Evolutionary conservation across 2,329 filamentous ascomycete genomes (phyloP).

Genomic region (Alternaria atra): DNA sequence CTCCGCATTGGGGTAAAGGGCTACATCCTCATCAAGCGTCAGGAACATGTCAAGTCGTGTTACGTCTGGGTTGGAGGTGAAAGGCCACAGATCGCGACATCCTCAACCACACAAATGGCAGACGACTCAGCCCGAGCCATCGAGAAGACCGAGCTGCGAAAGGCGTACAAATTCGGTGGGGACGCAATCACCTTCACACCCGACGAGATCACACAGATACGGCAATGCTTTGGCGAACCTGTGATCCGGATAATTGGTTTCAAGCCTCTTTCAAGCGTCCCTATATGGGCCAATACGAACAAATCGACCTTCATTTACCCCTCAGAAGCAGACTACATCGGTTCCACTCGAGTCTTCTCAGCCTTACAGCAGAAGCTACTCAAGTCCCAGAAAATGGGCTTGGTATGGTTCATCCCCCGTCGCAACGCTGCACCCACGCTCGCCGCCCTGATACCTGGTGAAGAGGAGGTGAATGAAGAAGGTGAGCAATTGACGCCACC

Average conservation of each 20-base stretch:
- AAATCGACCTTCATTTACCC: conserved; percentile 94
- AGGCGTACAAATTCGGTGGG: conserved; percentile 95
- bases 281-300: conserved; percentile 84
- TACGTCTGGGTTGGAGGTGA: conserved; percentile 92
- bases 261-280: conserved; percentile 78
- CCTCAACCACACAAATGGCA: conserved; percentile 77
- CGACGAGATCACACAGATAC: conserved; percentile 81
- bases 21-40: conserved; percentile 86
- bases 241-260: conserved; percentile 92
- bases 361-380: conserved; percentile 89
- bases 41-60: conserved; percentile 80
- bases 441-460: conserved; percentile 82
- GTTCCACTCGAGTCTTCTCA: conserved; percentile 91
- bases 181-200: conserved; percentile 86
- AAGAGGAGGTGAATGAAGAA: conserved; percentile 68
- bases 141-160: conserved; percentile 82
- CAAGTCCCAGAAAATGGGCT: conserved; percentile 78
- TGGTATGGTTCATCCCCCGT: conserved; percentile 90
- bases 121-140: conserved; percentile 80
- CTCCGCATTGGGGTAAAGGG: conserved; percentile 91
- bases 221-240: conserved; percentile 78
- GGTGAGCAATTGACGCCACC: conserved; percentile 77
- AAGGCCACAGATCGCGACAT: conserved; percentile 78
- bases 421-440: conserved; percentile 81
- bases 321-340: conserved; percentile 86